phyloP scores from a whole-genome alignment of 2,329 filamentous ascomycete species.

The Neophaeococcomyces mojaviensis region DNA sequence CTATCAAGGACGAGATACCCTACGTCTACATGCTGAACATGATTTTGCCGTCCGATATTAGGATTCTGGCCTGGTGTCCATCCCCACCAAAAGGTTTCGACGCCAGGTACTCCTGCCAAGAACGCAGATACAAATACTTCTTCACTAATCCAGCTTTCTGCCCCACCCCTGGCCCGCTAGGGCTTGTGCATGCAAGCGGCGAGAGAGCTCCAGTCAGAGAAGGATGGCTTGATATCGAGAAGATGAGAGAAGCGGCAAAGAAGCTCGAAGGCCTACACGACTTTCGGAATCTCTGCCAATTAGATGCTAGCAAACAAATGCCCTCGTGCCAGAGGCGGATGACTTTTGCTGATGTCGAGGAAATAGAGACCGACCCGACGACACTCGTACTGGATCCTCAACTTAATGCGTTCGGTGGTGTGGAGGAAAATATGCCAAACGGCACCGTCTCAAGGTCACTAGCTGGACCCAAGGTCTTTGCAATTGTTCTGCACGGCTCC shows the following conservation, averaged over 20 bases:
- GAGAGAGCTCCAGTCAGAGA: constrained; percentile 39
- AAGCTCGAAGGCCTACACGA: constrained; percentile 78
- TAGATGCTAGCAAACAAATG: constrained; percentile 85
- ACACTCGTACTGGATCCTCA: constrained; percentile 45
- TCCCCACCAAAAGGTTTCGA: constrained; percentile 71
- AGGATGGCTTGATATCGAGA: constrained; percentile 79
- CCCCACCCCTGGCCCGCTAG: constrained; percentile 53
- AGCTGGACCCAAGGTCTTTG: constrained; percentile 60
- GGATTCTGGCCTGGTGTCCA: constrained; percentile 88
- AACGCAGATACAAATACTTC: constrained; percentile 91
- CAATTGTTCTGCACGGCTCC: constrained; percentile 79
- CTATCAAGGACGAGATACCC: constrained; percentile 70
- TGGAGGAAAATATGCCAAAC: constrained; percentile 9
- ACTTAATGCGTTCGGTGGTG: constrained; percentile 8
- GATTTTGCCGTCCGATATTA: constrained; percentile 80
- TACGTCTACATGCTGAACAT: constrained; percentile 81
- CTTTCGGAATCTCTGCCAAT: constrained; percentile 94
- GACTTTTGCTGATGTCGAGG: constrained; percentile 70
- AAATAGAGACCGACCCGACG: constrained; percentile 52
- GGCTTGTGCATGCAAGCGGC: constrained; percentile 30
- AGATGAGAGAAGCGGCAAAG: constrained; percentile 76
- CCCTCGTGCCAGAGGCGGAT: constrained; percentile 73
- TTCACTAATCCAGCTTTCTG: constrained; percentile 89
- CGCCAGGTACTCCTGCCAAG: constrained; percentile 84
- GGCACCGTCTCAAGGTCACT: constrained; percentile 8